Base-by-base conservation (phyloP, 768 basidiomycete species). In the Auricularia sp. region DNA sequence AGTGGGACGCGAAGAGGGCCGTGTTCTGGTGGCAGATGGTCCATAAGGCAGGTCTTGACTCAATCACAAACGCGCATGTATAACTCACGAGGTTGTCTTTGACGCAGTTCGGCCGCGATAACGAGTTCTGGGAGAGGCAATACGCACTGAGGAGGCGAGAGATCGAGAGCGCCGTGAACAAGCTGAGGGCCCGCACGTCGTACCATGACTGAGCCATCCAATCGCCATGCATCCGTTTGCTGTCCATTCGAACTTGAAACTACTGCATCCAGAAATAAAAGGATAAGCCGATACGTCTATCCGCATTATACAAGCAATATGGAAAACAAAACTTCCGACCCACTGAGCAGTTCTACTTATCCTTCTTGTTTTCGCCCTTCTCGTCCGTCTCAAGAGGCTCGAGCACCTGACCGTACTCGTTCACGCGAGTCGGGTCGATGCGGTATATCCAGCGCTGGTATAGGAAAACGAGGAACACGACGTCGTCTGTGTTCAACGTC, bases 361-460 rank as follows among this genome's bases (percentile, higher is more conserved):
- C 67, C 67, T 70, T 71, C 65, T 72, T 70, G 7, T 64, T 62
- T 62, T 70, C 64, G 44, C 66, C 68, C 18, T 61, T 59, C 64
- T 64, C 39, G 35, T 54, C 63, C 21, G 45, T 63, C 36, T 64
- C 47, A 0, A 65, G 63, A 10, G 65, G 35, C 35, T 45, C 66
- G 45, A 64, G 37, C 21, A 93, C 89, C 76, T 96, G 92, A 54
- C 95, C 95, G 74, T 92, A 98, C 79, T 98, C 96, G 77, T 99
- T 99, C 69, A 92, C 84, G 69, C 97, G 89, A 70, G 90, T 91
- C 70, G 88, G 90, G 77, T 99, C 97, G 72, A 98, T 82, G 51
- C 92, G 87, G 81, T 99, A 99, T 76, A 98, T 98, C 90, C 91
- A 99, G 65, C 94, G 89, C 90, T 95, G 75, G 78, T 96, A 96